These are phyloP conservation scores for Mortierella sp. DNA, from an alignment of 371 early-diverging fungal genomes.

Conservation along the genomic window DNA sequence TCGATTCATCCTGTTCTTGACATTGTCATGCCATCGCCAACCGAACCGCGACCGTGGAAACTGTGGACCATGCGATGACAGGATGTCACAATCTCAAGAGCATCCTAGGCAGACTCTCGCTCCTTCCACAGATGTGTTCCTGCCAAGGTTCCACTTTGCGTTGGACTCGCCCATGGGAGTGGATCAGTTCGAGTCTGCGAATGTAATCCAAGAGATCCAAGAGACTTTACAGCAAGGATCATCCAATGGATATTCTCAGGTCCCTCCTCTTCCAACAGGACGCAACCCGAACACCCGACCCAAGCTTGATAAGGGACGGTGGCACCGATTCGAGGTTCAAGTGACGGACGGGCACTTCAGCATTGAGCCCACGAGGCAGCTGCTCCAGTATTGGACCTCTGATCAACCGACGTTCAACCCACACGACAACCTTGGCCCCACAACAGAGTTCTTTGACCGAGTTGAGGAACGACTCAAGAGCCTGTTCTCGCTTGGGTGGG, in stretches of 20 bases:
- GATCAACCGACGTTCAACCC: slow-evolving; percentile 10
- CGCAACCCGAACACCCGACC: neutral
- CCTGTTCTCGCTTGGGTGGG: slow-evolving; percentile 32
- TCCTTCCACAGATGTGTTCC: slow-evolving; percentile 45
- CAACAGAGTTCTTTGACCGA: slow-evolving; percentile 15
- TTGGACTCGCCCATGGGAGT: slow-evolving; percentile 35
- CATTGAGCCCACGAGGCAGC: slow-evolving; percentile 17
- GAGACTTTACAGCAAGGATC: neutral
- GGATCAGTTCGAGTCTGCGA: slow-evolving; percentile 38
- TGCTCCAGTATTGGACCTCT: slow-evolving; percentile 37
- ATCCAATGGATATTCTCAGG: neutral
- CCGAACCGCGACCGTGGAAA: slow-evolving; percentile 9
- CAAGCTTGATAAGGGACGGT: slow-evolving; percentile 32
- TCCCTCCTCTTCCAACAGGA: neutral
- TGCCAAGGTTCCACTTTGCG: slow-evolving; percentile 47
- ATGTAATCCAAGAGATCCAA: slow-evolving; percentile 24
- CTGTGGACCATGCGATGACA: neutral
- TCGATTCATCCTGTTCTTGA: slow-evolving; percentile 26
- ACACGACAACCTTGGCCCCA: slow-evolving; percentile 23
- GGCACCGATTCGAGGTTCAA: slow-evolving; percentile 44
- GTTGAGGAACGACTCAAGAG: slow-evolving; percentile 23
- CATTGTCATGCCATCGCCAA: slow-evolving; percentile 21
- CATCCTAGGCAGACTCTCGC: neutral
- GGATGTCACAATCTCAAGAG: neutral
- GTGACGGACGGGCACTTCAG: slow-evolving; percentile 31